phyloP scores from a whole-genome alignment of 2,329 filamentous ascomycete genomes.

The Colletotrichum tropicale region DNA sequence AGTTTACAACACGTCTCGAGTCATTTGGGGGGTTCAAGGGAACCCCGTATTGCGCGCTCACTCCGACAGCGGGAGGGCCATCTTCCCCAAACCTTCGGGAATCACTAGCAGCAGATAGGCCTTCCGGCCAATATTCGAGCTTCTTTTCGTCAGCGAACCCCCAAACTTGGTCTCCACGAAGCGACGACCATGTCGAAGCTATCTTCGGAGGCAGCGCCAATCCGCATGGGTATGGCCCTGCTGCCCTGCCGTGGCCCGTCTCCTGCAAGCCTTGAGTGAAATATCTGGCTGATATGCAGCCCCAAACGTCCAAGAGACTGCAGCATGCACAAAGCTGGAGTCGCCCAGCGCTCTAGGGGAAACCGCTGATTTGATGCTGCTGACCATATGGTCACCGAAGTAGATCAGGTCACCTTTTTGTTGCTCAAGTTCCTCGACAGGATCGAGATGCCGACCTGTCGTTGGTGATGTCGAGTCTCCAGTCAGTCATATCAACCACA shows the following conservation, averaged over 20 bases:
- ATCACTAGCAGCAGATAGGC: slow-evolving; percentile 7
- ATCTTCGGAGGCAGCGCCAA: not conserved
- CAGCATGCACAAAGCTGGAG: slow-evolving; percentile 10
- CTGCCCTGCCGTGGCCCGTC: slow-evolving; percentile 5
- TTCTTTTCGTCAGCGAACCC: slow-evolving; percentile 15
- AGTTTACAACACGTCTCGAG: slow-evolving; percentile 16
- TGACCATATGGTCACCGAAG: not conserved
- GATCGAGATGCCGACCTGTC: not conserved
- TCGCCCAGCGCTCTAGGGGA: not conserved
- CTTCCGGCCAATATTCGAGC: slow-evolving; percentile 12
- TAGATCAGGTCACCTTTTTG: not conserved
- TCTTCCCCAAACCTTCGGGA: slow-evolving; percentile 15
- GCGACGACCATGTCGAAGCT: slow-evolving; percentile 1
- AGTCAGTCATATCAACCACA: slow-evolving; percentile 17
- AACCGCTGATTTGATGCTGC: not conserved
- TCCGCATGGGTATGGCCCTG: slow-evolving; percentile 8
- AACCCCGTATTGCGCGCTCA: slow-evolving; percentile 2
- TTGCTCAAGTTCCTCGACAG: not conserved
- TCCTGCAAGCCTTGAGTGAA: slow-evolving; percentile 5
- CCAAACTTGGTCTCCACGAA: slow-evolving; percentile 9
- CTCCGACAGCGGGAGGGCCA: slow-evolving; percentile 12
- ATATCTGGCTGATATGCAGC: slow-evolving; percentile 19
- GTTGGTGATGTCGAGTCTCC: not conserved
- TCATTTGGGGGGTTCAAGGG: slow-evolving; percentile 12
- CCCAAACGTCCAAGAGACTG: slow-evolving; percentile 14